These are phyloP conservation scores for Penicillium sp. DNA, from an alignment of 2,329 filamentous ascomycete species.

Conservation along the genomic window DNA sequence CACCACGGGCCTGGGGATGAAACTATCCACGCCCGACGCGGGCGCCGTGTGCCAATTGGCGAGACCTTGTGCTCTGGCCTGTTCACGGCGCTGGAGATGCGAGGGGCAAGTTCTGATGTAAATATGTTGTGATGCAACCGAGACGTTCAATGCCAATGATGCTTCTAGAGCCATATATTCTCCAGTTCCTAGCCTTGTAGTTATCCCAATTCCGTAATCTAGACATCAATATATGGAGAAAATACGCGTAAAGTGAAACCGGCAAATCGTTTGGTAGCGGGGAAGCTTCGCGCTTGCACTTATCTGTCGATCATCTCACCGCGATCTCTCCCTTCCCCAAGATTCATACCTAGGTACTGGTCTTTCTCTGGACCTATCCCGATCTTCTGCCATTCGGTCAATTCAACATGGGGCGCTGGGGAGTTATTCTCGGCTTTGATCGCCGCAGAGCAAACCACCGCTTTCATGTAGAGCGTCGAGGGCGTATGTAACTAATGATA, in stretches of 20 bases:
- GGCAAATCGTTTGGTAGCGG: slow-evolving; percentile 1
- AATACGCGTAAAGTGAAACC: neutral
- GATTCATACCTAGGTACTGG: neutral
- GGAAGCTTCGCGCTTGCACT: slow-evolving; percentile 8
- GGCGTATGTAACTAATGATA: slow-evolving; percentile 38
- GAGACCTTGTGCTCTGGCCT: slow-evolving; percentile 14
- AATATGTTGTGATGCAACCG: slow-evolving; percentile 31
- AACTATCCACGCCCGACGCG: slow-evolving; percentile 12
- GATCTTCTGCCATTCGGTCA: neutral
- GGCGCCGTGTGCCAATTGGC: slow-evolving; percentile 14
- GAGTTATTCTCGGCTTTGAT: slow-evolving; percentile 30
- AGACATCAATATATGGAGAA: neutral
- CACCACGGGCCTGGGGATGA: slow-evolving; percentile 17
- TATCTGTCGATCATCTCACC: slow-evolving; percentile 4
- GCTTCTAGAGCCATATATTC: slow-evolving; percentile 12
- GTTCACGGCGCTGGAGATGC: slow-evolving; percentile 10
- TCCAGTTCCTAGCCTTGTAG: neutral
- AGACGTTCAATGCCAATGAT: slow-evolving; percentile 27
- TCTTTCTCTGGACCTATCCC: neutral
- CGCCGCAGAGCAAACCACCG: slow-evolving; percentile 28
- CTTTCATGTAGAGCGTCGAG: slow-evolving; percentile 37
- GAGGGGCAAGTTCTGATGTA: slow-evolving; percentile 33
- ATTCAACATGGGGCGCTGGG: slow-evolving; percentile 38
- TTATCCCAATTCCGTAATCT: neutral
- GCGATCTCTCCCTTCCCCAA: neutral